Conservation (phyloP, 78 protist genomes). For the Dictyostelium intermedium region DNA sequence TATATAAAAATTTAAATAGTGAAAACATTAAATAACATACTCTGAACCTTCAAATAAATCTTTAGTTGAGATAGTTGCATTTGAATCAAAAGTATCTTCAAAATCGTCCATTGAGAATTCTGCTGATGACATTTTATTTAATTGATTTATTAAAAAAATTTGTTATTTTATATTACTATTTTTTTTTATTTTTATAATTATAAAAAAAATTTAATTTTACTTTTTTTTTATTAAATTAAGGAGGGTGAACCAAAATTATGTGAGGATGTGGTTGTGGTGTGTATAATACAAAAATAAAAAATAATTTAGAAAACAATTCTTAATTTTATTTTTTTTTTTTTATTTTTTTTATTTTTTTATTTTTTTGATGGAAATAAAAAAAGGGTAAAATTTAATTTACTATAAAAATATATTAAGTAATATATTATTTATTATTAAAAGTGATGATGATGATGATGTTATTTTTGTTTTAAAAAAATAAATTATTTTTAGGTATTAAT, state of each 20-base stretch:
- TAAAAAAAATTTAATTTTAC: neutral
- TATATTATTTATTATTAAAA: neutral
- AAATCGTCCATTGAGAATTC: slow-evolving; percentile 72
- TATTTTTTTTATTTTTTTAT: too few relatives aligned
- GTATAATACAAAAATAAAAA: neutral
- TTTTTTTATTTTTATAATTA: neutral
- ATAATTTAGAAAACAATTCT: neutral
- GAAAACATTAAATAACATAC: neutral
- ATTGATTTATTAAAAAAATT: neutral
- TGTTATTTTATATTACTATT: neutral
- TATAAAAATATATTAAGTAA: neutral
- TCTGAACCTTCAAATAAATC: slow-evolving; percentile 69
- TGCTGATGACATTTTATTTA: slow-evolving; percentile 15
- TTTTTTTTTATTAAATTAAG: neutral
- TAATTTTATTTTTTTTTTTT: too few relatives aligned
- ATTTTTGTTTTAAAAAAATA: neutral
- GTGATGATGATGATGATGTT: neutral
- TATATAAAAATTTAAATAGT: neutral
- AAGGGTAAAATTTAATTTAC: neutral
- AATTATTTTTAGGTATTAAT: neutral
- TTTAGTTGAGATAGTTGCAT: slow-evolving; percentile 27
- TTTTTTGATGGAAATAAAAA: too few relatives aligned
- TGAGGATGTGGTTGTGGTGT: neutral
- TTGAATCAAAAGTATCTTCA: slow-evolving; percentile 55
- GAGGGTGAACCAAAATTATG: neutral